Evolutionary conservation across 2,329 filamentous ascomycete species (phyloP).

Genomic region (Colletotrichum incanum): DNA sequence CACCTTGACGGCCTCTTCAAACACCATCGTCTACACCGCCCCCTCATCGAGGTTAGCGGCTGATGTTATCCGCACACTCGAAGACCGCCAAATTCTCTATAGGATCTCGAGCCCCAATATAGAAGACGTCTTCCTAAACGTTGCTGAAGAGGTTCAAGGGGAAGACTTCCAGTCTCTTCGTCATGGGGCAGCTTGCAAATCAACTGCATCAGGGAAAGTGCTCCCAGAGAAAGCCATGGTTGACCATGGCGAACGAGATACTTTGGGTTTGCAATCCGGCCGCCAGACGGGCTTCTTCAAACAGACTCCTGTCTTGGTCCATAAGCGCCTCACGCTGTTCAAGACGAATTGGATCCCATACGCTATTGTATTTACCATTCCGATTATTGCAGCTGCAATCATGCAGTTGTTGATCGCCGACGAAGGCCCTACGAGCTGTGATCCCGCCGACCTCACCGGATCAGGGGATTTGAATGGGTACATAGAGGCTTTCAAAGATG

Average conservation of each 20-base stretch:
- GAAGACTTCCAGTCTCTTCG: slow-evolving; percentile 22
- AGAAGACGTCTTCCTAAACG: slow-evolving; percentile 90
- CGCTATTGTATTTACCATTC: slow-evolving; percentile 80
- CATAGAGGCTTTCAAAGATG: slow-evolving; percentile 44
- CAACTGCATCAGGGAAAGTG: slow-evolving; percentile 8
- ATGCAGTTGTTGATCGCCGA: slow-evolving; percentile 81
- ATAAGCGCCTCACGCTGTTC: slow-evolving; percentile 83
- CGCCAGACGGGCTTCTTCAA: slow-evolving; percentile 77
- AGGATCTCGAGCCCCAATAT: slow-evolving; percentile 91
- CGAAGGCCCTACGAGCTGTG: slow-evolving; percentile 68
- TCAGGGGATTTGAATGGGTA: slow-evolving; percentile 60
- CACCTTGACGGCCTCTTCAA: slow-evolving; percentile 72
- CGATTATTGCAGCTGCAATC: slow-evolving; percentile 83
- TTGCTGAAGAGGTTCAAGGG: slow-evolving; percentile 83
- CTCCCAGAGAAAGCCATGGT: slow-evolving; percentile 48
- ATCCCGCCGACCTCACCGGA: slow-evolving; percentile 63
- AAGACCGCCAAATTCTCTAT: slow-evolving; percentile 81
- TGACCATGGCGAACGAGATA: slow-evolving; percentile 22
- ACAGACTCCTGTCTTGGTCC: slow-evolving; percentile 82
- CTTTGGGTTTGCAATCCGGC: slow-evolving; percentile 76
- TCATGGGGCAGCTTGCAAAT: background rate
- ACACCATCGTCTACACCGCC: slow-evolving; percentile 83
- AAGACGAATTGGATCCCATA: slow-evolving; percentile 86
- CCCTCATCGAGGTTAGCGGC: slow-evolving; percentile 80
- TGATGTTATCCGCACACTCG: slow-evolving; percentile 78